Base-by-base conservation (phyloP, 495 filamentous ascomycete genomes). In the Podospora comata region DNA sequence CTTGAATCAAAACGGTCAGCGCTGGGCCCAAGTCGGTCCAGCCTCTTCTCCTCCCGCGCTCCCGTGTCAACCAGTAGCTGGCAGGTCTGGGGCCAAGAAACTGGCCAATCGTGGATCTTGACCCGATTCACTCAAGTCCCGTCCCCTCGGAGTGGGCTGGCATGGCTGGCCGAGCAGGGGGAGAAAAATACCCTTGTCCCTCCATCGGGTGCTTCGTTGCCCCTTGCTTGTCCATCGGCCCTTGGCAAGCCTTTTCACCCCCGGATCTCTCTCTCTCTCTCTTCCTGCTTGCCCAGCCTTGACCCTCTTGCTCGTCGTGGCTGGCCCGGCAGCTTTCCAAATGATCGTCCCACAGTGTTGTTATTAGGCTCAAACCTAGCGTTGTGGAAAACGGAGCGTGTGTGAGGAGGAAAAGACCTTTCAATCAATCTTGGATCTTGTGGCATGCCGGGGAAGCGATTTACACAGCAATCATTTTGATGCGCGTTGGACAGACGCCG, bases 191-290 rank as follows among this genome's bases (percentile, higher is more conserved):
- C 48, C 70, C 70, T 48, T 67, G 67, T 20, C 55, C 55, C 55
- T 26, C 55, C 55, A 58, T 58, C 55, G 55, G 34, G 20, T 64
- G 66, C 68, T 72, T 71, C 67, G 66, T 67, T 30, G 62, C 69
- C 73, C 69, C 69, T 74, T 54, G 65, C 57, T 62, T 56, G 34
- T 39, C 23, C 65, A 70, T 74, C 65, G 70, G 73, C 56, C 32
- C 55, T 66, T 68, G 70, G 66, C 59, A 56, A 32, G 62, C 18
- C 60, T 32, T 54, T 65, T 54, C 54, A 27, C 59, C 62, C 62
- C 65, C 64, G 32, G 30, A 61, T 67, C 55, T 62, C 61, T 58
- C 39, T 55, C 34, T 64, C 62, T 11, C 19, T 32, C 28, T 60
- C 60, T 62, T 26, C 5, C 23, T 23, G 1, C 23, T 23, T 28